Base-by-base conservation (phyloP, 352 stramenopile species). In the Elongisporangium senticosum region DNA sequence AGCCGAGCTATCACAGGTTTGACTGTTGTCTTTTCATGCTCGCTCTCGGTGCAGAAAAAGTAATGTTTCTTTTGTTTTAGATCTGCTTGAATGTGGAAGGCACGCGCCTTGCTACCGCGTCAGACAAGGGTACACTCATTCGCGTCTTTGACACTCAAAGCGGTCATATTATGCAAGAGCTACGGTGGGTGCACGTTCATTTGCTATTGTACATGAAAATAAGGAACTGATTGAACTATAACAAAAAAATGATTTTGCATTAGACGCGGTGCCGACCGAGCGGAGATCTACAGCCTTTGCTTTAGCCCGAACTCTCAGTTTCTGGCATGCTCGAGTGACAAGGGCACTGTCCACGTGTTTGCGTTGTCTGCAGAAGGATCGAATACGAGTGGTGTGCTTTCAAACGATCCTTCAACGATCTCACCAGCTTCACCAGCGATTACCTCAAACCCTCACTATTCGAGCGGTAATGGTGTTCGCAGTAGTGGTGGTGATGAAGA, bases 341-440 rank as follows among this genome's bases (percentile, higher is more conserved):
- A 99, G 74, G 96, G 96, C 20, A 99, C 96, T 1, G 89, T 98
- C 4, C 96, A 99, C 74, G 87, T 99, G 43, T 99, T 99, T 63
- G 83, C 80, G 22, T 69, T 97, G 51, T 90, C 86, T 1, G 73
- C 72, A 6, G 83, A 92, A 65, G 83, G 74, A 43, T 84, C 64
- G 4, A 70, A 72, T 10, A 75, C 77, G 58, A 76, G 71, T 19
- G 77, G 83, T 1, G 77, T 66, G 49, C 84, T 87, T 26, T 66
- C 75, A n/a, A 73, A 63, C n/a, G 75, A 87, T 37, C 71, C 72
- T 24, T 77, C 78, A 11, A 68, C 73, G 33, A 83, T 86, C 63
- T 79, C 74, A 33, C 84, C 74, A 13, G 69, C 75, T 21, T 62
- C 73, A 19, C 72, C 75, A 40, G 71, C 75, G 49, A 70, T 73